Evolutionary conservation across 2,329 filamentous ascomycete genomes (phyloP).

Genomic region (Colletotrichum musicola): DNA sequence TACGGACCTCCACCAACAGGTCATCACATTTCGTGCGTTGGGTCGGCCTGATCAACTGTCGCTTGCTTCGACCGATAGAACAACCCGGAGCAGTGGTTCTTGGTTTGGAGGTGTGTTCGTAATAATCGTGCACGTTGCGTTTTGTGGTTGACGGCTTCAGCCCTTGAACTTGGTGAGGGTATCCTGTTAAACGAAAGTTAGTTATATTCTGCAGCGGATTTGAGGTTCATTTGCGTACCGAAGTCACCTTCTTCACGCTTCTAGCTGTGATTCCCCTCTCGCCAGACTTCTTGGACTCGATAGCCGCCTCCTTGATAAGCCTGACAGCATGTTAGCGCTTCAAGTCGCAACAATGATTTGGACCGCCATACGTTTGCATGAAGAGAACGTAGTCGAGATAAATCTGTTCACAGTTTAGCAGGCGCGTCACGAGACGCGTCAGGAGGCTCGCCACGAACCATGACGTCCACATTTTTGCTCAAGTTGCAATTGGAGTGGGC

Average conservation of each 20-base stretch:
- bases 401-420: conserved; percentile 66
- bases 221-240: conserved; percentile 62
- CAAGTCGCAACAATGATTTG: not conserved
- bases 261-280: conserved; percentile 81
- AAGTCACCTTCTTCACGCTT: conserved; percentile 82
- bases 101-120: not conserved
- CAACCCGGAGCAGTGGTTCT: not conserved
- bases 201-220: not conserved
- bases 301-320: conserved; percentile 83
- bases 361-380: conserved; percentile 69
- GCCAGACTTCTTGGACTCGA: conserved; percentile 79
- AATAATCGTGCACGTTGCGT: not conserved
- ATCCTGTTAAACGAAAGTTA: conserved; percentile 58
- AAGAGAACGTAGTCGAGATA: conserved; percentile 89
- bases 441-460: conserved; percentile 66
- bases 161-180: conserved; percentile 77
- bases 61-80: no score
- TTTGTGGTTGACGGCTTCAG: conserved; percentile 10
- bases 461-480: conserved; percentile 87
- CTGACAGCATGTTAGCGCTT: conserved; percentile 14
- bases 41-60: no score
- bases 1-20: no score
- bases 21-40: no score
- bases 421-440: conserved; percentile 44
- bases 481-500: conserved; percentile 84